These are phyloP conservation scores for Strobilomyces confusus DNA, from an alignment of 768 basidiomycete species.

Conservation along the genomic window DNA sequence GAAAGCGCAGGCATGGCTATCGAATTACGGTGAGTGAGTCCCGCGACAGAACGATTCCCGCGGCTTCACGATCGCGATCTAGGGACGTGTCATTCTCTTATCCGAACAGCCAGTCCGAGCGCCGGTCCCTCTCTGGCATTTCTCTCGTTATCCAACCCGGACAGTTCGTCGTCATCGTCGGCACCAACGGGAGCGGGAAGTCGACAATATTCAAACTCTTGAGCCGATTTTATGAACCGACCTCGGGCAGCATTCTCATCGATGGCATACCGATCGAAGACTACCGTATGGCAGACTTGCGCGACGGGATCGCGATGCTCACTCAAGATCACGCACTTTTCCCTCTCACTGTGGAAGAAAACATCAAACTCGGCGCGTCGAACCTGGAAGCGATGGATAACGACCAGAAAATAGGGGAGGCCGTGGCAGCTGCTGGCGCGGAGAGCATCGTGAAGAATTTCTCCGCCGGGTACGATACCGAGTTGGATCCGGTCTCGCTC, in stretches of 20 bases:
- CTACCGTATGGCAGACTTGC: constrained; percentile 33
- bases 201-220: constrained; percentile 40
- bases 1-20: constrained; percentile 12
- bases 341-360: constrained; percentile 38
- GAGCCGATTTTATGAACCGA: constrained; percentile 30
- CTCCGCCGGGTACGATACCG: constrained; percentile 35
- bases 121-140: constrained; percentile 22
- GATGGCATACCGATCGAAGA: constrained; percentile 35
- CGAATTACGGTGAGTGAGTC: constrained; percentile 16
- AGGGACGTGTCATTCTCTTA: constrained; percentile 55
- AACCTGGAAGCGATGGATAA: constrained; percentile 11
- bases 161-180: constrained; percentile 34
- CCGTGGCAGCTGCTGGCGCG: constrained; percentile 36
- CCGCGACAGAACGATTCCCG: background rate
- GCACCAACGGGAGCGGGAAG: constrained; percentile 33
- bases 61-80: background rate
- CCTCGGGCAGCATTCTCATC: constrained; percentile 35
- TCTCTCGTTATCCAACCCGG: constrained; percentile 31
- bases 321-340: constrained; percentile 38
- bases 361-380: constrained; percentile 35
- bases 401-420: constrained; percentile 15
- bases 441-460: constrained; percentile 39
- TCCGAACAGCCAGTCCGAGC: constrained; percentile 34
- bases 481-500: constrained; percentile 32
- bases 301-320: constrained; percentile 39